These are phyloP conservation scores for Fraxinus angustifolia DNA, from an alignment of 305 asterid genomes.

Conservation along the genomic window DNA sequence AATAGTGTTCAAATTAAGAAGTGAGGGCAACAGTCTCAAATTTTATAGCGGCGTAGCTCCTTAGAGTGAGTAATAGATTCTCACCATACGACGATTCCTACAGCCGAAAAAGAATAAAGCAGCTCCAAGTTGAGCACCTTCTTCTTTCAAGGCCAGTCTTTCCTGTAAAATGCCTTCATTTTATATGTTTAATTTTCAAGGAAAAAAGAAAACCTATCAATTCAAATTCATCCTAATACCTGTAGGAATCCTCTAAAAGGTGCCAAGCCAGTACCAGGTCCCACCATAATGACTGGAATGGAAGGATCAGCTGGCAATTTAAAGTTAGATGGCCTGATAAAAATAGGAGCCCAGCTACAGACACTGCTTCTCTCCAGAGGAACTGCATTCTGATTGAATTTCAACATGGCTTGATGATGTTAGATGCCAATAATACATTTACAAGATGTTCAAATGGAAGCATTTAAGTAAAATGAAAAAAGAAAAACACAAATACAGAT, in stretches of 20 bases:
- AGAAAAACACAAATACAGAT: neutral
- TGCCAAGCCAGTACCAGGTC: constrained; percentile 90
- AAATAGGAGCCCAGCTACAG: constrained; percentile 68
- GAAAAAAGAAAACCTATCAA: neutral
- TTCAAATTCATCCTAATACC: constrained; percentile 30
- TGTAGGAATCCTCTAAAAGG: constrained; percentile 82
- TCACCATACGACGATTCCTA: constrained; percentile 71
- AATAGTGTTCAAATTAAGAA: constrained; percentile 13
- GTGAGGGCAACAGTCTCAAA: neutral
- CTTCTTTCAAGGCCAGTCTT: constrained; percentile 56
- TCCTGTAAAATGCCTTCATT: constrained; percentile 45
- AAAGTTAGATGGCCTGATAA: constrained; percentile 68
- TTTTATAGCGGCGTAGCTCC: neutral
- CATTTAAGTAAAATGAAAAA: neutral
- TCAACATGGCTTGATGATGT: constrained; percentile 16
- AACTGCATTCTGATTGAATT: constrained; percentile 47
- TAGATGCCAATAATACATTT: neutral
- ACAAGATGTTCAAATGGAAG: neutral
- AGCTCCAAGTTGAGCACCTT: constrained; percentile 66
- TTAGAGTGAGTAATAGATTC: constrained; percentile 3
- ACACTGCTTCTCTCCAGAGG: constrained; percentile 48
- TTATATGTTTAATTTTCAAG: constrained; percentile 3
- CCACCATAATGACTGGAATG: constrained; percentile 65
- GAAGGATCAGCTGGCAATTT: constrained; percentile 65
- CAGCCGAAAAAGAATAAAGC: constrained; percentile 71